phyloP scores from a whole-genome alignment of 1,284 basidiomycete genomes.

The Microstroma glucosiphilum region DNA sequence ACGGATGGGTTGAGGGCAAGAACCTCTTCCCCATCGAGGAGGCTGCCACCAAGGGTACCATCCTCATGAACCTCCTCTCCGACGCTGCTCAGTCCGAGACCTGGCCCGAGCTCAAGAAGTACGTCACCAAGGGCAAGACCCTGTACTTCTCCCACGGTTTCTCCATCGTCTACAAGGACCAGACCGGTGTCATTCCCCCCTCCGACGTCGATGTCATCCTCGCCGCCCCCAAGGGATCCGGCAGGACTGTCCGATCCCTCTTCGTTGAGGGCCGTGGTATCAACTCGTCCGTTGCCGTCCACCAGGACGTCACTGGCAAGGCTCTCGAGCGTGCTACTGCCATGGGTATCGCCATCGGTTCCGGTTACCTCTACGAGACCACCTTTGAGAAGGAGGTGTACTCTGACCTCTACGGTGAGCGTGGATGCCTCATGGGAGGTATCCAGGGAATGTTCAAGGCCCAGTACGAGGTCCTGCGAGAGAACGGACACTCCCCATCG shows the following conservation, averaged over 20 bases:
- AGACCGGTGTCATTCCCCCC: conserved; percentile 88
- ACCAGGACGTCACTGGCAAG: conserved; percentile 88
- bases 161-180: conserved; percentile 96
- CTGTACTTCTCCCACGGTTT: conserved; percentile 99
- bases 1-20: conserved; percentile 97
- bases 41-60: conserved; percentile 88
- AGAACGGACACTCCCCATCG: conserved; percentile 94
- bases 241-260: conserved; percentile 95
- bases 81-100: conserved; percentile 96
- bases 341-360: conserved; percentile 87
- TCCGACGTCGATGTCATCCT: conserved; percentile 96
- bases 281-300: conserved; percentile 81
- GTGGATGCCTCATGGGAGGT: conserved; percentile 98
- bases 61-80: conserved; percentile 99
- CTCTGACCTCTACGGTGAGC: conserved; percentile 98
- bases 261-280: conserved; percentile 99
- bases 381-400: conserved; percentile 99
- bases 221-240: conserved; percentile 97
- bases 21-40: conserved; percentile 98
- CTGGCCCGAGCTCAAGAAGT: conserved; percentile 76
- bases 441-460: conserved; percentile 99
- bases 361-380: conserved; percentile 96
- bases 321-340: conserved; percentile 96
- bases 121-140: conserved; percentile 96
- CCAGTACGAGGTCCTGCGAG: conserved; percentile 97